These are phyloP conservation scores for Cynara cardunculus DNA, from an alignment of 129 eudicot genomes.

Conservation along the genomic window DNA sequence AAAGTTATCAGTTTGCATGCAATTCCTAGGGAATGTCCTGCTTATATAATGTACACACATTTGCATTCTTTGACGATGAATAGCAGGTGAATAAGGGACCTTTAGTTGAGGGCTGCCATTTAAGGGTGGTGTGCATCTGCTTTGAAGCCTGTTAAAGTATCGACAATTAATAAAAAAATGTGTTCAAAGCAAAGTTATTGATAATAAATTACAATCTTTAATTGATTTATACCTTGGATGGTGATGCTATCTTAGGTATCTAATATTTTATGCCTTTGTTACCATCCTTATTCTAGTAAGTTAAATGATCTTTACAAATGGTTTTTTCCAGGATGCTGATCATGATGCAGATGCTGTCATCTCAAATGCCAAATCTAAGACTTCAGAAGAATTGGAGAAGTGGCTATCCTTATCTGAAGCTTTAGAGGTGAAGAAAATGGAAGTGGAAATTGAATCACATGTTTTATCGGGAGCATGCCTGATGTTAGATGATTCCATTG, in stretches of 20 bases:
- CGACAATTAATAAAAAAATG: not conserved
- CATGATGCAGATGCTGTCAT: conserved; percentile 50
- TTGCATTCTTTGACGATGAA: not conserved
- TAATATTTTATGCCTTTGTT: not conserved
- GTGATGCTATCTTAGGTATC: not conserved
- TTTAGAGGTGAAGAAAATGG: conserved; percentile 57
- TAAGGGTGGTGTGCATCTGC: not conserved
- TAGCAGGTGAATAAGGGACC: not conserved
- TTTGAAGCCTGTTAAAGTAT: not conserved
- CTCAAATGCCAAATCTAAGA: conserved; percentile 42
- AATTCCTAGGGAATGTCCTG: not conserved
- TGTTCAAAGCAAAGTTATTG: not conserved
- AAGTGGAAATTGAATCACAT: conserved; percentile 53
- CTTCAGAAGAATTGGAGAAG: conserved; percentile 52
- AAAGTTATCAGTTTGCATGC: not conserved
- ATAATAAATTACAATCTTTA: not conserved
- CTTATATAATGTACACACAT: not conserved
- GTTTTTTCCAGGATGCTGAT: conserved; percentile 57
- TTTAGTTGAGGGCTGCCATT: not conserved
- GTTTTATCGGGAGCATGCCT: conserved; percentile 47
- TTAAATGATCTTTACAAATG: not conserved
- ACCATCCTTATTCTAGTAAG: conserved; percentile 1
- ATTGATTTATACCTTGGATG: not conserved
- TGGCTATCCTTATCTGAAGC: conserved; percentile 52
- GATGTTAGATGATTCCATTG: conserved; percentile 47